Conservation (phyloP, 2,329 filamentous ascomycete species). For the Trichoderma cornu-damae region DNA sequence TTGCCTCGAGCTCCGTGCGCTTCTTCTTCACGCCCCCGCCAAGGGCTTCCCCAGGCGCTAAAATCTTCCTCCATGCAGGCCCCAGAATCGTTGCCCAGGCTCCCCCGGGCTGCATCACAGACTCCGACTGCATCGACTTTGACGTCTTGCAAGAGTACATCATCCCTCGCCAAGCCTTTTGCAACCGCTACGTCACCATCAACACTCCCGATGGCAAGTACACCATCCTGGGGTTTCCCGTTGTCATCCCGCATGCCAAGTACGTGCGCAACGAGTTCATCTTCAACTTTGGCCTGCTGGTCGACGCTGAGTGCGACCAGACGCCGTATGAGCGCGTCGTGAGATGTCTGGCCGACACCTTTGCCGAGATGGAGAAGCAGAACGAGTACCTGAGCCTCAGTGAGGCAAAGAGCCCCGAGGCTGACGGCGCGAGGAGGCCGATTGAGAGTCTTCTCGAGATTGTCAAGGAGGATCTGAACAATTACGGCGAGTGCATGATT, state of each 20-base stretch:
- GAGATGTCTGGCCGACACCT: slow-evolving; percentile 74
- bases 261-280: slow-evolving; percentile 96
- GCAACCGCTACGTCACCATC: slow-evolving; percentile 82
- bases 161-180: slow-evolving; percentile 91
- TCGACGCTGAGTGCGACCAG: slow-evolving; percentile 63
- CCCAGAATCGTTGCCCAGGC: slow-evolving; percentile 60
- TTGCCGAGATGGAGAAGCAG: slow-evolving; percentile 89
- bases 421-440: slow-evolving; percentile 50
- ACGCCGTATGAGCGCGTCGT: slow-evolving; percentile 80
- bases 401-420: slow-evolving; percentile 34
- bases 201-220: slow-evolving; percentile 65
- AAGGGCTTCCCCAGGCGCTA: not conserved
- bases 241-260: slow-evolving; percentile 75
- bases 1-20: too few species aligned
- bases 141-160: slow-evolving; percentile 84
- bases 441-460: slow-evolving; percentile 83
- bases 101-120: slow-evolving; percentile 57
- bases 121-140: slow-evolving; percentile 61
- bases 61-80: slow-evolving; percentile 34
- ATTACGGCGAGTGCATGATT: slow-evolving; percentile 98
- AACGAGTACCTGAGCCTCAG: slow-evolving; percentile 72
- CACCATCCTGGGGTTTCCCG: slow-evolving; percentile 79
- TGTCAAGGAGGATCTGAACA: slow-evolving; percentile 82
- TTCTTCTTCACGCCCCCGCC: not conserved
- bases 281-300: slow-evolving; percentile 91